These are phyloP conservation scores for Paracoccidioides brasiliensis DNA, from an alignment of 2,329 filamentous ascomycete genomes.

Conservation along the genomic window DNA sequence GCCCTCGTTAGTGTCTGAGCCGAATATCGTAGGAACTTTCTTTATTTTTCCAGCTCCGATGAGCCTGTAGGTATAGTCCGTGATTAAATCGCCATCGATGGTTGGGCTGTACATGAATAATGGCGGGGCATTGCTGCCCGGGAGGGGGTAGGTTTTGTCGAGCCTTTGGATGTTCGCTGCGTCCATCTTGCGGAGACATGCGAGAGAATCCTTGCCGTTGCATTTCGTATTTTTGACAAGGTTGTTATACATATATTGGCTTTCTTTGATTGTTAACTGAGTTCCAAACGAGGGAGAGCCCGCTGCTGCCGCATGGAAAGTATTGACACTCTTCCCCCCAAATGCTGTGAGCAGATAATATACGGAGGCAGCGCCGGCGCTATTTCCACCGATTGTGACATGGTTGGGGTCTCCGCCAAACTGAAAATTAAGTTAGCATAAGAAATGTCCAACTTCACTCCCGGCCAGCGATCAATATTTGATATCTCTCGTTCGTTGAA, in stretches of 20 bases:
- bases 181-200: constrained; percentile 38
- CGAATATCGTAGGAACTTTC: constrained; percentile 42
- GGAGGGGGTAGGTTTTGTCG: constrained; percentile 36
- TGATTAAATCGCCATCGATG: constrained; percentile 40
- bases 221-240: constrained; percentile 40
- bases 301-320: constrained; percentile 42
- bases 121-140: constrained; percentile 30
- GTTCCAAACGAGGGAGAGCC: constrained; percentile 42
- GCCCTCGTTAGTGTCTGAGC: constrained; percentile 52
- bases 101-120: constrained; percentile 41
- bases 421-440: constrained; percentile 16
- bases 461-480: background rate
- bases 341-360: constrained; percentile 48
- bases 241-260: constrained; percentile 41
- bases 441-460: background rate
- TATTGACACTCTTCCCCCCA: constrained; percentile 33
- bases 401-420: constrained; percentile 59
- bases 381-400: constrained; percentile 55
- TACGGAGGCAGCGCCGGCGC: constrained; percentile 53
- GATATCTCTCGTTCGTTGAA: background rate
- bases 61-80: constrained; percentile 36
- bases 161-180: constrained; percentile 32
- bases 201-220: constrained; percentile 25
- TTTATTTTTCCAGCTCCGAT: constrained; percentile 39
- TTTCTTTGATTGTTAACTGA: constrained; percentile 36